Evolutionary conservation across 108 stramenopile species (phyloP).

Genomic region (Fragilaria radians): DNA sequence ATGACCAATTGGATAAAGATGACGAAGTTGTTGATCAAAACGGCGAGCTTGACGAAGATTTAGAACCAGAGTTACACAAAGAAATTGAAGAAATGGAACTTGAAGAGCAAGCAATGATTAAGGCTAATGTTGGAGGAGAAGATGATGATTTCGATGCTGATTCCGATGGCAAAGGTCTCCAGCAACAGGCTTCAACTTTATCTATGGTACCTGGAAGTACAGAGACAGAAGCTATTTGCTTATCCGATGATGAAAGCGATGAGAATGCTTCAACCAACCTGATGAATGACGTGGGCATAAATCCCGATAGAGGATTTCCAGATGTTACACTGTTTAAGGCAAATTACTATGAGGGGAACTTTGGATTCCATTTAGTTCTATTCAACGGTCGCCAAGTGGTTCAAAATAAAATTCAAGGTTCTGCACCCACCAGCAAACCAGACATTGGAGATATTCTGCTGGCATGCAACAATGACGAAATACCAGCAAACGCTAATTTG

Average conservation of each 20-base stretch:
- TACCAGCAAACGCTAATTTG: background rate
- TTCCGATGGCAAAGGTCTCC: conserved; percentile 16
- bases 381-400: conserved; percentile 38
- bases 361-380: conserved; percentile 21
- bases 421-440: conserved; percentile 14
- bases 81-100: conserved; percentile 65
- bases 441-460: conserved; percentile 48
- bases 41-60: conserved; percentile 15
- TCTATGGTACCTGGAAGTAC: conserved; percentile 10
- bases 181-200: conserved; percentile 3
- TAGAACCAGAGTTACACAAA: conserved; percentile 5
- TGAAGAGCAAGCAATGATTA: conserved; percentile 66
- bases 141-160: conserved; percentile 51
- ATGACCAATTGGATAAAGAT: conserved; percentile 23
- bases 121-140: conserved; percentile 30
- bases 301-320: background rate
- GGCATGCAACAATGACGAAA: conserved; percentile 27
- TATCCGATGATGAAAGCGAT: conserved; percentile 32
- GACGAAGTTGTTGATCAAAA: conserved; percentile 20
- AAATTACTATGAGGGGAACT: conserved; percentile 15
- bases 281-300: background rate
- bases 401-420: conserved; percentile 1
- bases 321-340: conserved; percentile 20
- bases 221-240: conserved; percentile 35
- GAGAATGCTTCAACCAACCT: conserved; percentile 4